Percentiles rank a stretch among this genome's conserved stretches.
Evolutionary conservation across 2,329 filamentous ascomycete species (phyloP).

Genomic region (Pseudopithomyces maydicus): DNA sequence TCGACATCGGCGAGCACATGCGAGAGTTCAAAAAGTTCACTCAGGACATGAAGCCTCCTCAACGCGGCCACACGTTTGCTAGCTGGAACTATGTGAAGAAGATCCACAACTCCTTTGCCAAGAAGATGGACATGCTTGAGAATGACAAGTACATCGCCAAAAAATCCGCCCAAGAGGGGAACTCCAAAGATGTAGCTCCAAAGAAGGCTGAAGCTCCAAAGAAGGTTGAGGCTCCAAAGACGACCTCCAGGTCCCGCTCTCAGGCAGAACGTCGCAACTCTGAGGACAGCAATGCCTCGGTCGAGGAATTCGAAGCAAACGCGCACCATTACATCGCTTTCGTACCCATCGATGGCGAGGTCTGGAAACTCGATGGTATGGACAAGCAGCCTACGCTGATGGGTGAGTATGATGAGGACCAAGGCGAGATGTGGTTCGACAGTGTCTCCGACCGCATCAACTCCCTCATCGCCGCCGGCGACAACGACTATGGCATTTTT

Average conservation of each 20-base stretch:
- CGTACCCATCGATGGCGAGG: conserved; percentile 71
- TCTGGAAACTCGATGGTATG: conserved; percentile 91
- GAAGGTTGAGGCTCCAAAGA: conserved; percentile 50
- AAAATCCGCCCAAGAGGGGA: conserved; percentile 54
- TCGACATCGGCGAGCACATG: conserved; percentile 73
- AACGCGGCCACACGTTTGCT: conserved; percentile 77
- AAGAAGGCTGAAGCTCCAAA: conserved; percentile 47
- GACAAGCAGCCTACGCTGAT: conserved; percentile 71
- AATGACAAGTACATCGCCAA: conserved; percentile 74
- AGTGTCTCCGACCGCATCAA: conserved; percentile 69
- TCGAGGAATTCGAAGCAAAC: conserved; percentile 59
- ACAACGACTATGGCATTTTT: conserved; percentile 77
- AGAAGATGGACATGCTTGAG: conserved; percentile 64
- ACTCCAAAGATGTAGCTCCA: conserved; percentile 12
- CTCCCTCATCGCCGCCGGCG: conserved; percentile 69
- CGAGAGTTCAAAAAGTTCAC: conserved; percentile 76
- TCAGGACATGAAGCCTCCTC: conserved; percentile 67
- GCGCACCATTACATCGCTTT: conserved; percentile 91
- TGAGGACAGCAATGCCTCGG: conserved; percentile 47
- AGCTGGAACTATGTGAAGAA: conserved; percentile 76
- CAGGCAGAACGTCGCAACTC: conserved; percentile 34
- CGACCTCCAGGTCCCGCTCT: conserved; percentile 26
- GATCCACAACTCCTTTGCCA: conserved; percentile 86
- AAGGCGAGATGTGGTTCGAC: conserved; percentile 66
- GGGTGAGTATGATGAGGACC: conserved; percentile 43